These are phyloP conservation scores for Skeletonema tropicum DNA, from an alignment of 108 stramenopile species.

Conservation along the genomic window DNA sequence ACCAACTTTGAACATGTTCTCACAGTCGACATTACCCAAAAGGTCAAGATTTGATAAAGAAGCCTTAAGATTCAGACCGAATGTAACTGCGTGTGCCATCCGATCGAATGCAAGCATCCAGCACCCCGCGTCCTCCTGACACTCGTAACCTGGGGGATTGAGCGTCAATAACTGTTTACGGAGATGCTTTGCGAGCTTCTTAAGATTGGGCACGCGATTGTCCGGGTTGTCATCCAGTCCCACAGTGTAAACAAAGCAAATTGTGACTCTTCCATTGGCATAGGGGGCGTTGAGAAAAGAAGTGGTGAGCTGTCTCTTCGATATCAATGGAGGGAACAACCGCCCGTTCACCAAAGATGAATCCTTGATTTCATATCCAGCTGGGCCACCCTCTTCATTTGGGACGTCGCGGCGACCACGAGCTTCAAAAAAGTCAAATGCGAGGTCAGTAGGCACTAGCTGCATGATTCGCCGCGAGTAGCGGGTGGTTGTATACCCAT, in stretches of 20 bases:
- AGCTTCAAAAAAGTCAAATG: constrained; percentile 38
- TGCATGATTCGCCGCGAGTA: constrained; percentile 24
- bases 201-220: constrained; percentile 12
- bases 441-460: constrained; percentile 26
- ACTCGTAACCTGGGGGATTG: constrained; percentile 47
- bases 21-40: constrained; percentile 18
- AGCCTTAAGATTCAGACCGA: constrained; percentile 36
- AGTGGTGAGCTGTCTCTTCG: constrained; percentile 34
- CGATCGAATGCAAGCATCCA: constrained; percentile 49
- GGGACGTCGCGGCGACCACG: constrained; percentile 19
- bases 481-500: constrained; percentile 17
- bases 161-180: constrained; percentile 23
- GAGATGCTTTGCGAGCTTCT: constrained; percentile 29
- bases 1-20: constrained; percentile 39
- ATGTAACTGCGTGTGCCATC: constrained; percentile 27
- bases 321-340: constrained; percentile 34
- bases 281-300: constrained; percentile 49
- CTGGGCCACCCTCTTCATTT: background rate
- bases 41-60: constrained; percentile 10
- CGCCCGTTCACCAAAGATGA: constrained; percentile 21
- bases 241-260: constrained; percentile 39
- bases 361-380: constrained; percentile 28
- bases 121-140: constrained; percentile 35
- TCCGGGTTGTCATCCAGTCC: constrained; percentile 27
- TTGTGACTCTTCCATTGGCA: constrained; percentile 39